Conservation (phyloP, 148 eudicot species). For the Talinum fruticosum region DNA sequence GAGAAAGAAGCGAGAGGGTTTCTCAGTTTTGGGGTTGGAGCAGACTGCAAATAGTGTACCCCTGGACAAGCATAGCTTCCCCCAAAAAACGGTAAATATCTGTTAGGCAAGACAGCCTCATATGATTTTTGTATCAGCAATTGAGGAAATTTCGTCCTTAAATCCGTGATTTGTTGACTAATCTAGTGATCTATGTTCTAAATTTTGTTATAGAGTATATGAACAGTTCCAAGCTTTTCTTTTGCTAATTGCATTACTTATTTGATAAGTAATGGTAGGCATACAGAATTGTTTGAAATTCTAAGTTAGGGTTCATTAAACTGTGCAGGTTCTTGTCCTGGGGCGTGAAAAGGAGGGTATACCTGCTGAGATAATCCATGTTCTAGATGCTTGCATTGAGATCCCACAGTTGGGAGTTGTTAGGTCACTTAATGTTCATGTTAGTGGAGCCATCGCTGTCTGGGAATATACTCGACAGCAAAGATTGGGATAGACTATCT, state of each 20-base stretch:
- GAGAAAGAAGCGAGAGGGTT: slow-evolving; percentile 86
- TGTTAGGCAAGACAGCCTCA: neutral
- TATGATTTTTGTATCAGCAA: neutral
- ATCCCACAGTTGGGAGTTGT: slow-evolving; percentile 96
- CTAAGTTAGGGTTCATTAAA: neutral
- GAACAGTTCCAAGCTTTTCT: neutral
- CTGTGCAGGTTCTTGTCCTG: slow-evolving; percentile 82
- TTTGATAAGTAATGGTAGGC: neutral
- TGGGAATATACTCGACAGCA: slow-evolving; percentile 99
- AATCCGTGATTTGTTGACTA: neutral
- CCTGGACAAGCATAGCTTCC: slow-evolving; percentile 73
- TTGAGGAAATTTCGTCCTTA: neutral
- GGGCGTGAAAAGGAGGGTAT: slow-evolving; percentile 98
- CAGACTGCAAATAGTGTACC: slow-evolving; percentile 92
- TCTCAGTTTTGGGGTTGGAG: slow-evolving; percentile 84
- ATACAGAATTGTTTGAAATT: neutral
- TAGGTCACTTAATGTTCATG: slow-evolving; percentile 98
- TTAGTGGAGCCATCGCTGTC: slow-evolving; percentile 93
- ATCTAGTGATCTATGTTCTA: neutral
- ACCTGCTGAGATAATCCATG: slow-evolving; percentile 91
- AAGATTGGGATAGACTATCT: slow-evolving; percentile 39
- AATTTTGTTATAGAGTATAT: neutral
- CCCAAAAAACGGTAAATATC: slow-evolving; percentile 63
- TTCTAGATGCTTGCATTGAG: slow-evolving; percentile 90
- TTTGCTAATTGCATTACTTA: neutral